These are phyloP conservation scores for Flammula alnicola DNA, from an alignment of 1,284 basidiomycete species.

Conservation along the genomic window DNA sequence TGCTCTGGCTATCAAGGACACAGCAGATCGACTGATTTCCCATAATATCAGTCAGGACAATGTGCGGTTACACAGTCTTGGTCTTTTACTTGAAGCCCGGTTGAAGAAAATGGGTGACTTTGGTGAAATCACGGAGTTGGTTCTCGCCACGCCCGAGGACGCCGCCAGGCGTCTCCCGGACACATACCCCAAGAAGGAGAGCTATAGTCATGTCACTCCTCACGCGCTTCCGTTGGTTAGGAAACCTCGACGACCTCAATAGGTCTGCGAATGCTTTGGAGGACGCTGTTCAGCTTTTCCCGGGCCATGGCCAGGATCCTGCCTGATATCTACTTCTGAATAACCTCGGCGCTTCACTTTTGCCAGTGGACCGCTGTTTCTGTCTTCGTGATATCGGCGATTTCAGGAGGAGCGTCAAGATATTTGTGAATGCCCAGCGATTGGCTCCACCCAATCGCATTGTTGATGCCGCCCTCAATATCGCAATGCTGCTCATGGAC, in stretches of 20 bases:
- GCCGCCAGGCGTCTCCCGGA: not conserved
- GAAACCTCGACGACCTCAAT: not conserved
- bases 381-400: too few species aligned
- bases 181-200: constrained; percentile 1
- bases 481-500: not conserved
- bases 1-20: too few species aligned
- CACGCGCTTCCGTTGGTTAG: not conserved
- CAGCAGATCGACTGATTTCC: too few species aligned
- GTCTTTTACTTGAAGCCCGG: not conserved
- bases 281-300: not conserved
- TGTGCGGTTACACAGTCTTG: too few species aligned
- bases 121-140: not conserved
- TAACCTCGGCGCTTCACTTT: not conserved
- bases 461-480: not conserved
- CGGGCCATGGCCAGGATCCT: not conserved
- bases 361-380: too few species aligned
- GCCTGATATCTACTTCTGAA: not conserved
- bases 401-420: too few species aligned
- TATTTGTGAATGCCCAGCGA: too few species aligned
- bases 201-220: not conserved
- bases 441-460: not conserved
- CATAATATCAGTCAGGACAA: too few species aligned
- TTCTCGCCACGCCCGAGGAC: not conserved
- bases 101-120: not conserved
- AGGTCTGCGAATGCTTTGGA: not conserved